Conservation (phyloP, 2,329 filamentous ascomycete genomes). For the Emmonsiellopsis sp. region DNA sequence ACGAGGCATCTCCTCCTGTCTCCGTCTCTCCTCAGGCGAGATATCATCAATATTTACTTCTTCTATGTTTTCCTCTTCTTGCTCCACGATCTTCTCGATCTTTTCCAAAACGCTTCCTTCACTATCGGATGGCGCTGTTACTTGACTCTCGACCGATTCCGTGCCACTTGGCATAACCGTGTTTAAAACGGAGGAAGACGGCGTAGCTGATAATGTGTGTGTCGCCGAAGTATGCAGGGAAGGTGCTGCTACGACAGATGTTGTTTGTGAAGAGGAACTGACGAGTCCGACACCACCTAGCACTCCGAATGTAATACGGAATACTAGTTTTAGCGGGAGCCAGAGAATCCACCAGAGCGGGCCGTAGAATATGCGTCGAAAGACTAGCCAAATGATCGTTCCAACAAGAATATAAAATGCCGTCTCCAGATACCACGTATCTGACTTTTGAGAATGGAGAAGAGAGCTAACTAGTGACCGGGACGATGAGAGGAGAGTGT, state of each 20-base stretch:
- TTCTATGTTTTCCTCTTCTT: conserved; percentile 15
- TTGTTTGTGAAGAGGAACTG: not conserved
- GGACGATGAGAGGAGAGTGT: conserved; percentile 65
- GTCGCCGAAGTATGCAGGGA: conserved; percentile 9
- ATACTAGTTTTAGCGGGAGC: conserved; percentile 64
- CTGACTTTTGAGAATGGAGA: conserved; percentile 81
- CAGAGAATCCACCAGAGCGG: conserved; percentile 84
- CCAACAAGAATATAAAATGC: conserved; percentile 71
- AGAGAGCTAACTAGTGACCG: conserved; percentile 68
- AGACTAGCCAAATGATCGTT: conserved; percentile 78
- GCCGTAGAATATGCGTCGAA: conserved; percentile 76
- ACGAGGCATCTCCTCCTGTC: conserved; percentile 30
- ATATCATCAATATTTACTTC: conserved; percentile 25
- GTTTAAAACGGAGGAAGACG: not conserved
- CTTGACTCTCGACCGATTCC: not conserved
- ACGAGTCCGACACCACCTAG: conserved; percentile 28
- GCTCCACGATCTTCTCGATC: conserved; percentile 32
- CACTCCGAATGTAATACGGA: conserved; percentile 49
- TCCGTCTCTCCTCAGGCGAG: conserved; percentile 25
- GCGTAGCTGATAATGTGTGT: not conserved
- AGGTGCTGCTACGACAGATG: conserved; percentile 16
- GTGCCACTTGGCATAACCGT: not conserved
- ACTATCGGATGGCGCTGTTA: not conserved
- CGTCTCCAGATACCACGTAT: conserved; percentile 95
- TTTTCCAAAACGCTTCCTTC: conserved; percentile 34